phyloP scores from a whole-genome alignment of 805 yeast genomes.

The Candida takata region DNA sequence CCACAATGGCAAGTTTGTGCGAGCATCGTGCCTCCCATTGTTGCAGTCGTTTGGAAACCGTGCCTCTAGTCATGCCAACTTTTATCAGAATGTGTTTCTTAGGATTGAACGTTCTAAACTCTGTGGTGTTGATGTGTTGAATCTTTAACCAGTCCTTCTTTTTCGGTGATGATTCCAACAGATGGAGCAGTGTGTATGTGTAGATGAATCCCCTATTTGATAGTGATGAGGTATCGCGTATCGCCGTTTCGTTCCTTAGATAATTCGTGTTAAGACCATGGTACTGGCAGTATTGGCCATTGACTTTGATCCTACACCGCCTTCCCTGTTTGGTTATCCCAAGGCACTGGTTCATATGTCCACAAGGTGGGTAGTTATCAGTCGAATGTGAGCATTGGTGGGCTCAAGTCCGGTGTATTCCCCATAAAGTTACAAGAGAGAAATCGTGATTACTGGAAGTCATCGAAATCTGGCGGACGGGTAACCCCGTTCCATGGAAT shows the following conservation, averaged over 20 bases:
- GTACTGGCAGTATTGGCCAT: conserved; percentile 8
- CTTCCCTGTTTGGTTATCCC: conserved; percentile 13
- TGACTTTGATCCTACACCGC: conserved; percentile 13
- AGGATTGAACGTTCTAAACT: conserved; percentile 16
- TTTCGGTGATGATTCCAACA: conserved; percentile 10
- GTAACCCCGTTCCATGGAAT: too few species aligned
- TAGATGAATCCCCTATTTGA: conserved; percentile 19
- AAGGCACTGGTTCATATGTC: conserved; percentile 11
- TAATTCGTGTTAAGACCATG: not conserved
- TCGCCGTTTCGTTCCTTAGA: not conserved
- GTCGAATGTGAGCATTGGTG: too few species aligned
- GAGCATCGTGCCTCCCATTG: conserved; percentile 24
- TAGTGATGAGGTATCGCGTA: not conserved
- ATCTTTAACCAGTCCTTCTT: conserved; percentile 19
- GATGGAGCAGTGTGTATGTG: conserved; percentile 19
- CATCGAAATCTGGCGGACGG: too few species aligned
- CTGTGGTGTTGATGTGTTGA: conserved; percentile 1
- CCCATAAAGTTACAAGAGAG: too few species aligned
- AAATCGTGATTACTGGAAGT: too few species aligned
- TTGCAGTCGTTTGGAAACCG: conserved; percentile 12
- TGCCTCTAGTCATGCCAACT: conserved; percentile 20
- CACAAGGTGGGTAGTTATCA: too few species aligned
- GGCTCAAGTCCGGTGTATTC: too few species aligned
- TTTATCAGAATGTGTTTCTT: conserved; percentile 18
- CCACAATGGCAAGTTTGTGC: conserved; percentile 12